Evolutionary conservation across 495 filamentous ascomycete species (phyloP), one percentile per base, ranked within the genome.

Genomic region (Rostrohypoxylon terebratum): DNA sequence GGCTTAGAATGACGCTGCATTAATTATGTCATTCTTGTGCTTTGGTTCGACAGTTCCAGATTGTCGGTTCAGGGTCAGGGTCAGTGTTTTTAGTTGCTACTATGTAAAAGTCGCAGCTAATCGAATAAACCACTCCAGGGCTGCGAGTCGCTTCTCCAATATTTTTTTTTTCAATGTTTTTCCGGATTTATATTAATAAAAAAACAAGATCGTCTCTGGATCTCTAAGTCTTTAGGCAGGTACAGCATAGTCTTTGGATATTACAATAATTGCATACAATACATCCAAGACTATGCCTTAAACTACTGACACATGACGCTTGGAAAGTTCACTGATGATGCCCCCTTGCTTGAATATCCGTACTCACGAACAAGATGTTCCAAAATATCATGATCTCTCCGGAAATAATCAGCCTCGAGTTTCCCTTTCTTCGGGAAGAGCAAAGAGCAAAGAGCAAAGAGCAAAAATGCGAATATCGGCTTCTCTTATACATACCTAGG

Each of bases 31-130:
- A 71, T 51, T 57, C 45, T 68, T 63, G 65, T 65, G 48, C 21
- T 69, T 66, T 9, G 23, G 20, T 50, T 20, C 28, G 42, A 20
- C 44, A 28, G 66, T 62, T 59, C 71, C 71, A 74, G 66, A 67
- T 70, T 25, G 14, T 70, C 66, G 71, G 71, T 74, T 74, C 71
- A 63, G 53, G 62, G 59, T 74, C 71, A 63, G 53, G 62, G 59
- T 51, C 69, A 69, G 34, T 62, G 55, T 38, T 59, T 45, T 23
- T 66, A 66, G 44, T 47, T 44, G 44, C 50, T 47, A n/a, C n/a
- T n/a, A n/a, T n/a, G n/a, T n/a, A 28, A 58, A 57, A 69, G 55
- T 66, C 62, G 61, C 60, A 48, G 57, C 65, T 51, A 47, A 48
- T 69, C 54, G 66, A 57, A 50, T 66, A 44, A 25, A 25, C 42